phyloP scores from a whole-genome alignment of 495 filamentous ascomycete genomes.

The Aspergillus nanangensis region DNA sequence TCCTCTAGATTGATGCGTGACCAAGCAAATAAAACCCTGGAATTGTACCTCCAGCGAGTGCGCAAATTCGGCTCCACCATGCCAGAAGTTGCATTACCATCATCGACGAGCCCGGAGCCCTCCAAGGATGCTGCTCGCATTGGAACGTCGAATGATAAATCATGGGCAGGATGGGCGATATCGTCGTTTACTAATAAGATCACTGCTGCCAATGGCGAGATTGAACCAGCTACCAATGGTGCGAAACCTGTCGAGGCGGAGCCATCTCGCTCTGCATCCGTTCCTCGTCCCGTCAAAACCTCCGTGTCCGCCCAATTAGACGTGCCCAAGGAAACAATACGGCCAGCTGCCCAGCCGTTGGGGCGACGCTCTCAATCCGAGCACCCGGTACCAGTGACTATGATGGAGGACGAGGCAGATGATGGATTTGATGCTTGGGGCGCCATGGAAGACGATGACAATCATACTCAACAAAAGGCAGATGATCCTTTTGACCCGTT shows the following conservation, averaged over 20 bases:
- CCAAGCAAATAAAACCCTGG: slow-evolving; percentile 86
- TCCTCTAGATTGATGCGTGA: slow-evolving; percentile 65
- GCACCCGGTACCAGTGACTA: slow-evolving; percentile 41
- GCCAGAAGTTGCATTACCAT: slow-evolving; percentile 71
- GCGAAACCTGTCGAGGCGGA: slow-evolving; percentile 26
- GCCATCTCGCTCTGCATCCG: slow-evolving; percentile 37
- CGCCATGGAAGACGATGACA: slow-evolving; percentile 61
- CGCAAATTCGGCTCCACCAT: slow-evolving; percentile 71
- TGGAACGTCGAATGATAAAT: slow-evolving; percentile 67
- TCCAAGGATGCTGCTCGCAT: slow-evolving; percentile 56
- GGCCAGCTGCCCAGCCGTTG: slow-evolving; percentile 35
- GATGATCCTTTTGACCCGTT: slow-evolving; percentile 39
- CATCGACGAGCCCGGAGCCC: slow-evolving; percentile 31
- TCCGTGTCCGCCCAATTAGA: slow-evolving; percentile 49
- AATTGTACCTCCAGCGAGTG: slow-evolving; percentile 81
- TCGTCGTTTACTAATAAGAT: slow-evolving; percentile 98
- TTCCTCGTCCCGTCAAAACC: slow-evolving; percentile 41
- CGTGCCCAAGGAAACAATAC: slow-evolving; percentile 28
- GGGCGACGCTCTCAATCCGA: slow-evolving; percentile 33
- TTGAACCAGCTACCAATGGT: slow-evolving; percentile 50
- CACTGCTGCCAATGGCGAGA: slow-evolving; percentile 76
- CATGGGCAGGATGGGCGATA: slow-evolving; percentile 96
- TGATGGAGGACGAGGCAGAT: slow-evolving; percentile 39
- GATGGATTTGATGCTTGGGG: slow-evolving; percentile 66
- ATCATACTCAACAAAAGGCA: slow-evolving; percentile 39